Base-by-base conservation (phyloP, 768 basidiomycete genomes). In the Boletus reticulatus region DNA sequence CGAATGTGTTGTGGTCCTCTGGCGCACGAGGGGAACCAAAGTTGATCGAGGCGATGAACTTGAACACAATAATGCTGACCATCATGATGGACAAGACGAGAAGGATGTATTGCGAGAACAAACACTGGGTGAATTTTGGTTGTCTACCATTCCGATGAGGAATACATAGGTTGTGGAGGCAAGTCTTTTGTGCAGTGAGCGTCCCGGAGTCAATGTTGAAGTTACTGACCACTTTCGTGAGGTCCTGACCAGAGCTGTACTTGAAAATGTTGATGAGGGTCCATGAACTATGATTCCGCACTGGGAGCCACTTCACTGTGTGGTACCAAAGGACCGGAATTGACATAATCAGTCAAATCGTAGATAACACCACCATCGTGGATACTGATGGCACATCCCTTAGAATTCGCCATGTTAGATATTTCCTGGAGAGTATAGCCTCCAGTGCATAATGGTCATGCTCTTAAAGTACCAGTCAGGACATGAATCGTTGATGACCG, bases 401-500 rank as follows among this genome's bases (percentile, higher is more conserved):
- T 14, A 17, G 76, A 60, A 59, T 70, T 80, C 1, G 92, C 91
- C 80, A 86, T 82, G 60, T 80, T 83, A 62, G 76, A 79, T 67
- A 97, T 82, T 56, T 88, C 85, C 65, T 82, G 82, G 14, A 87
- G 84, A 0, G 90, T 90, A 67, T 83, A 88, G 0, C 94, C 96
- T 87, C 78, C 88, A 97, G 8, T 96, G 89, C 88, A 99, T 88
- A 67, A 82, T 71, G 4, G 91, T 89, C 97, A 99, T 98, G 55
- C 78, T 79, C 74, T 98, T 89, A 61, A 90, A 94, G 72, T 98
- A 99, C 97, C 97, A 99, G 67, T 99, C 97, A 0, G 97, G 96
- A 11, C 96, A 84, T 0, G 89, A 88, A 66, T 98, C 96, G 56
- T 86, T 89, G 36, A 86, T 88, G 67, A 79, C 86, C 0, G 87